Percentiles rank a stretch among this genome's conserved stretches.
Conservation (phyloP, 2,329 filamentous ascomycete genomes). For the Dendrostoma leiphaemia region DNA sequence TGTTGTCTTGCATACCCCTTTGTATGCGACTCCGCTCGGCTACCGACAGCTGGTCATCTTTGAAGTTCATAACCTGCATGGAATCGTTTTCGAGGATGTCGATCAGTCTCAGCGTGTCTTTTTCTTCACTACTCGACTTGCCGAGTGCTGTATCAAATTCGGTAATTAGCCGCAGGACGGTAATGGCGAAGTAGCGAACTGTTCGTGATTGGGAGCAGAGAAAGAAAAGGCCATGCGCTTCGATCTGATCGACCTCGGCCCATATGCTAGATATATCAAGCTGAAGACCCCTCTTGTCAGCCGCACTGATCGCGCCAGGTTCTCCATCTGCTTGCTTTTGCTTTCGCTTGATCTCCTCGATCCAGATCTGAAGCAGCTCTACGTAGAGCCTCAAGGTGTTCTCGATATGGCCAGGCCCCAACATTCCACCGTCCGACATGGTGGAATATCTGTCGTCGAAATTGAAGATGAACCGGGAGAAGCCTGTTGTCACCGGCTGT, state of each 20-base stretch:
- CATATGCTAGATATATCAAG: slow-evolving; percentile 85
- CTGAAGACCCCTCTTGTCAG: slow-evolving; percentile 72
- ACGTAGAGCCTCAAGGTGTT: slow-evolving; percentile 91
- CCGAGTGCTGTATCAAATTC: slow-evolving; percentile 91
- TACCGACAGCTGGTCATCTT: slow-evolving; percentile 86
- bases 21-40: slow-evolving; percentile 91
- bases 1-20: slow-evolving; percentile 81
- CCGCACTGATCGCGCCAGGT: slow-evolving; percentile 56
- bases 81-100: slow-evolving; percentile 90
- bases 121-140: slow-evolving; percentile 57
- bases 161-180: slow-evolving; percentile 84
- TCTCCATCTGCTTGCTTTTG: slow-evolving; percentile 70
- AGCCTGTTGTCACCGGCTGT: slow-evolving; percentile 93
- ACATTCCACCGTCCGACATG: slow-evolving; percentile 96
- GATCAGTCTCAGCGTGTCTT: slow-evolving; percentile 74
- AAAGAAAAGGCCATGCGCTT: slow-evolving; percentile 96
- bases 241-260: slow-evolving; percentile 93
- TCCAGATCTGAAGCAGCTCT: slow-evolving; percentile 93
- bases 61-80: slow-evolving; percentile 83
- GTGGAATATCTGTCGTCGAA: slow-evolving; percentile 97
- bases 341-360: slow-evolving; percentile 90
- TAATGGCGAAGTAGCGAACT: slow-evolving; percentile 87
- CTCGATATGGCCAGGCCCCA: slow-evolving; percentile 91
- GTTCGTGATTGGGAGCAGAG: slow-evolving; percentile 91
- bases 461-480: slow-evolving; percentile 96